Base-by-base conservation (phyloP, 2,329 filamentous ascomycete species). In the Pseudogymnoascus sp. region DNA sequence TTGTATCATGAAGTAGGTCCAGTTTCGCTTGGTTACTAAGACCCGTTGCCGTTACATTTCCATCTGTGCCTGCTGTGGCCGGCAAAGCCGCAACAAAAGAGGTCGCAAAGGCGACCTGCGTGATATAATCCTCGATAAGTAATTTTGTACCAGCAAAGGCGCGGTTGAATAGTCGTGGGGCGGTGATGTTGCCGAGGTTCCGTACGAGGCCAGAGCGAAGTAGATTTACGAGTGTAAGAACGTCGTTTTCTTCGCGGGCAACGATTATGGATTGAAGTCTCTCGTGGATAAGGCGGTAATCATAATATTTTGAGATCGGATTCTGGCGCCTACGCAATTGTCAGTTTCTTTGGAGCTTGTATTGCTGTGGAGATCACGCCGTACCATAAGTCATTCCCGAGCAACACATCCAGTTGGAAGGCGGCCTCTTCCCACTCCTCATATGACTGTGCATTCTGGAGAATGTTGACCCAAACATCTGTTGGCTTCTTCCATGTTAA, bases 371-470 rank as follows among this genome's bases (percentile, higher is more conserved):
- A 3, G 4, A n/a, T 11, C 6, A 38, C 41, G 33, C 65, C 74
- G 62, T 76, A 89, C 90, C 90, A 96, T 64, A 92, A 74, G 74
- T 95, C 90, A 67, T 92, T 84, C 41, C 87, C 87, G n/a, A 92
- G 79, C 16, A 90, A 78, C 68, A 88, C 87, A 73, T 96, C 92
- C n/a, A 96, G 81, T 69, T 89, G 84, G 65, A 89, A 82, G 1
- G 92, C 90, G n/a, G 88, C 86, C 66, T 87, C 86, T 71, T 93
- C 87, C 91, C 92, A 97, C 71, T 94, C 88, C 70, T 94, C 89
- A 70, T 88, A 96, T 25, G 82, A 80, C 65, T 84, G 79, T 16
- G 90, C 88, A 62, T 84, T 81, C 60, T 79, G 80, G 57, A 95
- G 77, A 22, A 80, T 77, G 63, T 88, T 81, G 43, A 88, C 79